Evolutionary conservation across 2,329 filamentous ascomycete genomes (phyloP), one percentile per base, ranked within the genome.

Genomic region (Ophiostoma sp.): DNA sequence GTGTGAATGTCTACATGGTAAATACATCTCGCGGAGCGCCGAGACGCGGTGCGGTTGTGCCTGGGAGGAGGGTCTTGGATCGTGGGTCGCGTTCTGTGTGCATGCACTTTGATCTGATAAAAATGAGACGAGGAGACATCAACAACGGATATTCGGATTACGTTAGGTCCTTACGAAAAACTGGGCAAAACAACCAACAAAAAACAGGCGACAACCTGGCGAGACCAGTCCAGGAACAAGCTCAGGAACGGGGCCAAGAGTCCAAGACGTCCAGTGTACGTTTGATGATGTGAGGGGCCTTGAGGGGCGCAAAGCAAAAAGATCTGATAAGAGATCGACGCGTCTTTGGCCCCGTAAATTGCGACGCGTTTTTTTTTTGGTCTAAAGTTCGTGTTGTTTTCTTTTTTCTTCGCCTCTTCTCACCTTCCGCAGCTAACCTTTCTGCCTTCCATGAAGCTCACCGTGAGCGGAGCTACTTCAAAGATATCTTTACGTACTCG

Each of bases 81-180:
- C 64, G 57, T 61, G 57, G 17, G 25, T 61, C 31, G 57, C 25
- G 22, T 61, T 42, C 15, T 22, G 28, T 57, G 28, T n/a, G 42
- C 50, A 48, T 70, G 70, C 66, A 74, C 39, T 31, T 72, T 61
- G 66, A 74, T 74, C 73, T 74, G 73, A 74, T 74, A 74, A 74
- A 59, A 66, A 31, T 36, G 22, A 15, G 68, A 50, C 57, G 59
- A 31, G 25, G 22, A 15, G 68, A 50, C 57, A 45, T 28, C 66
- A 70, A 59, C 57, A 36, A 31, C 69, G 50, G 52, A 57, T 68
- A 55, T 74, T 69, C 70, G 42, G 15, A 15, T 19, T 15, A 0
- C 19, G 42, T 15, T 48, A 15, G 42, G 42, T 19, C 50, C 22
- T 28, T 12, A 25, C 9, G 11, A 15, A 42, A 45, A 22, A 42